Conservation (phyloP, 345 rosid genomes). For the Gossypium turneri region DNA sequence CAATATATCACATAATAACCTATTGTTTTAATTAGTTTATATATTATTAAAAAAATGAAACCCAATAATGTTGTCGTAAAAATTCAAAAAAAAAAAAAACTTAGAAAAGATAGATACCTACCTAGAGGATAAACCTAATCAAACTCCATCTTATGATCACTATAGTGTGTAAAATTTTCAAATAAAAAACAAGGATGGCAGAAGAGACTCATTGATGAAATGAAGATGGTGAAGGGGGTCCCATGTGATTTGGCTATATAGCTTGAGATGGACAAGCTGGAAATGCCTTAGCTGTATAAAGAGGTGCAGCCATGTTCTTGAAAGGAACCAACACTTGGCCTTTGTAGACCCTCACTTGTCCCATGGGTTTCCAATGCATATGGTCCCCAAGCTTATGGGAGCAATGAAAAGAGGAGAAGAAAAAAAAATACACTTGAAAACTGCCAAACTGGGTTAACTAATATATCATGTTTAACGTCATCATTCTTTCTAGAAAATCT, state of each 20-base stretch:
- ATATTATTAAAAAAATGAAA: too few relatives aligned
- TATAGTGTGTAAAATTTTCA: too few relatives aligned
- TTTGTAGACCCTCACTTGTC: conserved; percentile 15
- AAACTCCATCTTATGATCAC: too few relatives aligned
- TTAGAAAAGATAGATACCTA: too few relatives aligned
- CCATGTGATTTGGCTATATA: not conserved
- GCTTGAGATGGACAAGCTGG: conserved; percentile 16
- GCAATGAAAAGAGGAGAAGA: not conserved
- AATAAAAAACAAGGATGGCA: too few relatives aligned
- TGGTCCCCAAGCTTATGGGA: conserved; percentile 38
- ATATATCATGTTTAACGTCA: too few relatives aligned
- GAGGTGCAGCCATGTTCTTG: conserved; percentile 20
- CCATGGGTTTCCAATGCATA: conserved; percentile 15
- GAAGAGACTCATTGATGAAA: too few relatives aligned
- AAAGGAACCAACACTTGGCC: not conserved
- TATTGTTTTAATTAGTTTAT: too few relatives aligned
- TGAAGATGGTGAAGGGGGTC: not conserved
- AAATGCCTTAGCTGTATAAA: conserved; percentile 25
- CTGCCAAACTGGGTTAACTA: not conserved
- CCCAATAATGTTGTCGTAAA: too few relatives aligned
- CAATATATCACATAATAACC: too few relatives aligned
- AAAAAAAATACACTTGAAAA: not conserved
- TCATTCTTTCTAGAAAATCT: not conserved
- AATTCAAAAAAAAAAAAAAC: too few relatives aligned
- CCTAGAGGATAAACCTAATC: too few relatives aligned